phyloP scores from a whole-genome alignment of 495 filamentous ascomycete genomes.

The Aspergillus leporis region DNA sequence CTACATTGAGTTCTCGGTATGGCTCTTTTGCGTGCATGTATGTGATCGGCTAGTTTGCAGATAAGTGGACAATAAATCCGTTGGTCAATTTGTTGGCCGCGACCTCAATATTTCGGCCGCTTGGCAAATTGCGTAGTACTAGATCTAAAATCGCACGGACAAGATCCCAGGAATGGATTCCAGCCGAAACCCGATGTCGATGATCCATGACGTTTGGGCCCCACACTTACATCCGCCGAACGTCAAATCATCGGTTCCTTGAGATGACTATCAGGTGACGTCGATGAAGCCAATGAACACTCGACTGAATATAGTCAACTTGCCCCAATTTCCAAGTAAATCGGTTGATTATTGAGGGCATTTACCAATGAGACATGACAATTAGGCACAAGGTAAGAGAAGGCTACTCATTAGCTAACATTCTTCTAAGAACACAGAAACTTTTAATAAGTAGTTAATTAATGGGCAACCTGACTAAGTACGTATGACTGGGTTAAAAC shows the following conservation, averaged over 20 bases:
- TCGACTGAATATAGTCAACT: not conserved
- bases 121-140: not conserved
- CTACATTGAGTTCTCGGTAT: not conserved
- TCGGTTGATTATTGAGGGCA: not conserved
- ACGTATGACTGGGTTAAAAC: not conserved
- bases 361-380: not conserved
- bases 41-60: not conserved
- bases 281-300: conserved; percentile 8
- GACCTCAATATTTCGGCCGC: not conserved
- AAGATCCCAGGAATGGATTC: not conserved
- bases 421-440: not conserved
- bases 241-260: conserved; percentile 1
- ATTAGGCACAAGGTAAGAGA: not conserved
- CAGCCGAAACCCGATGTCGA: not conserved
- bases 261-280: conserved; percentile 34
- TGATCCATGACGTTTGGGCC: conserved; percentile 2
- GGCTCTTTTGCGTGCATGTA: not conserved
- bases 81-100: not conserved
- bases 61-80: not conserved
- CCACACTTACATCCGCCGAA: not conserved
- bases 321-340: no score
- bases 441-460: no score
- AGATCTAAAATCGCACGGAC: not conserved
- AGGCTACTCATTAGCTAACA: no score
- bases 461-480: no score